Percentiles rank a stretch among this genome's conserved stretches.
phyloP scores from a whole-genome alignment of 1,139 yeast species.

The Geotrichum restrictum region DNA sequence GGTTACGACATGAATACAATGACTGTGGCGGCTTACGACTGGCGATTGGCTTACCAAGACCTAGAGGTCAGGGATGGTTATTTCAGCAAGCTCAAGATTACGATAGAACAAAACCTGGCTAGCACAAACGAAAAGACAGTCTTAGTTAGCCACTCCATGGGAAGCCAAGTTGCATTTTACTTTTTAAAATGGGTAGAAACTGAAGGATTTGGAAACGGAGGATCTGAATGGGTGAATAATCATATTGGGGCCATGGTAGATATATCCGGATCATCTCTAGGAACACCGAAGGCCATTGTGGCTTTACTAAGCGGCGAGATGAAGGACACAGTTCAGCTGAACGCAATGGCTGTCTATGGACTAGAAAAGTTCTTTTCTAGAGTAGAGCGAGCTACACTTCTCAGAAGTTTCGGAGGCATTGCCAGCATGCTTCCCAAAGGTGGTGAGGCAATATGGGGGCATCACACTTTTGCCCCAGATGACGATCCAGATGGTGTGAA shows the following conservation, averaged over 20 bases:
- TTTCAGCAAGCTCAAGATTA: slow-evolving; percentile 67
- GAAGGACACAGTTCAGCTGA: slow-evolving; percentile 94
- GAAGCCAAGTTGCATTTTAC: slow-evolving; percentile 80
- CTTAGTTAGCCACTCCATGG: slow-evolving; percentile 94
- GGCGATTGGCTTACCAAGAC: slow-evolving; percentile 90
- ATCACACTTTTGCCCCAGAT: slow-evolving; percentile 48
- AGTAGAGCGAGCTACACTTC: slow-evolving; percentile 79
- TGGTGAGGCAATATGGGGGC: slow-evolving; percentile 86
- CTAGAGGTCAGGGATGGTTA: slow-evolving; percentile 82
- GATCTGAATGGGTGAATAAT: slow-evolving; percentile 78
- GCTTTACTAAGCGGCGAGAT: slow-evolving; percentile 93
- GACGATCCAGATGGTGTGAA: slow-evolving; percentile 38
- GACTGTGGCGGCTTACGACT: slow-evolving; percentile 89
- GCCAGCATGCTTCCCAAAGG: slow-evolving; percentile 97
- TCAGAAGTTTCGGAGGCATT: slow-evolving; percentile 85
- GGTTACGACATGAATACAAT: slow-evolving; percentile 91
- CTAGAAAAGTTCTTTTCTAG: slow-evolving; percentile 89
- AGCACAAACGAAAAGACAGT: slow-evolving; percentile 66
- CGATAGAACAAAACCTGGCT: slow-evolving; percentile 56
- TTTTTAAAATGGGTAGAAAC: slow-evolving; percentile 97
- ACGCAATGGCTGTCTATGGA: slow-evolving; percentile 89
- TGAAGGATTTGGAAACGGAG: slow-evolving; percentile 78
- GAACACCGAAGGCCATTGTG: slow-evolving; percentile 91
- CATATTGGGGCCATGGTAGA: slow-evolving; percentile 76
- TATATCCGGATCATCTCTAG: slow-evolving; percentile 81